Evolutionary conservation across 352 stramenopile genomes (phyloP).

Genomic region (Phytophthora sp.): DNA sequence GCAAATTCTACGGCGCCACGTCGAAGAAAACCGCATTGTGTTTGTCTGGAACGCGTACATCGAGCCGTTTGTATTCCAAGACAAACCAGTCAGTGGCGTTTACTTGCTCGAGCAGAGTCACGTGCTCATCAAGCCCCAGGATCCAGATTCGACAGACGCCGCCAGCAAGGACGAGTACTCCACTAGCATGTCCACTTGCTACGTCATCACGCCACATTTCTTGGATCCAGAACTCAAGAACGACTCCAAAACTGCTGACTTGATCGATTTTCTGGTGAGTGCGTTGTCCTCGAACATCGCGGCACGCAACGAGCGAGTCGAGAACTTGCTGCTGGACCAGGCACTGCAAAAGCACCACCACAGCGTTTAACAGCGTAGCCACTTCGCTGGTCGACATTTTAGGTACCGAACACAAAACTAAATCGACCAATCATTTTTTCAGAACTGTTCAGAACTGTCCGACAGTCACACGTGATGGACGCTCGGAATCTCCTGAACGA

Average conservation of each 20-base stretch:
- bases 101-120: slow-evolving; percentile 62
- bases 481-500: no score
- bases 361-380: slow-evolving; percentile 3
- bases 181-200: slow-evolving; percentile 57
- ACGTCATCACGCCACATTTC: slow-evolving; percentile 55
- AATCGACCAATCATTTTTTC: no score
- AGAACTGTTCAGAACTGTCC: no score
- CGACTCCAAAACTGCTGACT: slow-evolving; percentile 29
- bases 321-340: slow-evolving; percentile 46
- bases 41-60: slow-evolving; percentile 64
- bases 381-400: slow-evolving; percentile 11
- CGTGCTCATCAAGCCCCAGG: slow-evolving; percentile 51
- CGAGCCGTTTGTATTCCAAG: slow-evolving; percentile 56
- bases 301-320: slow-evolving; percentile 45
- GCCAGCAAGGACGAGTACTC: slow-evolving; percentile 26
- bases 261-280: slow-evolving; percentile 52
- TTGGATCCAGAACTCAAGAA: slow-evolving; percentile 32
- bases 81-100: slow-evolving; percentile 41
- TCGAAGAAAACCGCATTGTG: slow-evolving; percentile 59
- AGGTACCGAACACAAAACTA: no score
- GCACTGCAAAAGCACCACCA: slow-evolving; percentile 19
- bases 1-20: slow-evolving; percentile 60
- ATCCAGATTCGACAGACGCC: slow-evolving; percentile 5
- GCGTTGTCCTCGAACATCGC: slow-evolving; percentile 38
- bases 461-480: no score